Percentiles rank a stretch among this genome's conserved stretches.
These are phyloP conservation scores for Gautieria morchelliformis DNA, from an alignment of 768 basidiomycete species.

Conservation along the genomic window DNA sequence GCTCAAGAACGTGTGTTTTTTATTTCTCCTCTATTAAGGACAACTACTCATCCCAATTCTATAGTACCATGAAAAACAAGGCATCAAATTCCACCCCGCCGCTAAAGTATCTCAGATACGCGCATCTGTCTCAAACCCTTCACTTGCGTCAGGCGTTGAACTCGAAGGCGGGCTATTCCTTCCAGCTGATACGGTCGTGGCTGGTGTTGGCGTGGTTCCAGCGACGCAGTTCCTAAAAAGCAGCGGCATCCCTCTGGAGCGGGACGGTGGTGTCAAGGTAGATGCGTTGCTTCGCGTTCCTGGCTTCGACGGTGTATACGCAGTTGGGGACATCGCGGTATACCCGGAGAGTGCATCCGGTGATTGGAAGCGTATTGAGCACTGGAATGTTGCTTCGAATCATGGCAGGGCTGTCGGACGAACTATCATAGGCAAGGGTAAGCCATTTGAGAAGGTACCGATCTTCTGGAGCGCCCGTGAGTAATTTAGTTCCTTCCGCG, in stretches of 20 bases:
- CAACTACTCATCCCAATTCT: not conserved
- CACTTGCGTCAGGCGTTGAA: constrained; percentile 52
- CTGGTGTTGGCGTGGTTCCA: constrained; percentile 82
- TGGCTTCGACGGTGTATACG: constrained; percentile 46
- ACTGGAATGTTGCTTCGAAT: constrained; percentile 91
- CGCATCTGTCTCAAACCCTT: constrained; percentile 40
- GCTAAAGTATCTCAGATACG: constrained; percentile 60
- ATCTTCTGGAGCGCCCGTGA: constrained; percentile 86
- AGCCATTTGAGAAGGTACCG: constrained; percentile 72
- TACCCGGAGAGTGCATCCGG: constrained; percentile 56
- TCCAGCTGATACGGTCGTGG: constrained; percentile 67
- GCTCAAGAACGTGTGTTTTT: constrained; percentile 51
- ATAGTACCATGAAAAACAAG: constrained; percentile 72
- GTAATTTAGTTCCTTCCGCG: constrained; percentile 20
- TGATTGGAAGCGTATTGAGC: constrained; percentile 59
- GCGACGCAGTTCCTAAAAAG: constrained; percentile 71
- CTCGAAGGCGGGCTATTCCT: constrained; percentile 53
- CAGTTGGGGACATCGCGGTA: constrained; percentile 76
- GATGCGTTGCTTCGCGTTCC: constrained; percentile 63
- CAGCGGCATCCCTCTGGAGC: constrained; percentile 50
- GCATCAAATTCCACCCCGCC: constrained; percentile 77
- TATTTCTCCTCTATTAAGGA: not conserved
- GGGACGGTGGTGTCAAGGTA: constrained; percentile 67
- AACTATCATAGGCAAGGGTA: constrained; percentile 51
- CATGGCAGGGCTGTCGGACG: constrained; percentile 78